A percentile compares a stretch with the other conserved stretches of the same genome.
These are phyloP conservation scores for Allantophomopsis cytisporea DNA, from an alignment of 2,329 filamentous ascomycete species.

Conservation along the genomic window DNA sequence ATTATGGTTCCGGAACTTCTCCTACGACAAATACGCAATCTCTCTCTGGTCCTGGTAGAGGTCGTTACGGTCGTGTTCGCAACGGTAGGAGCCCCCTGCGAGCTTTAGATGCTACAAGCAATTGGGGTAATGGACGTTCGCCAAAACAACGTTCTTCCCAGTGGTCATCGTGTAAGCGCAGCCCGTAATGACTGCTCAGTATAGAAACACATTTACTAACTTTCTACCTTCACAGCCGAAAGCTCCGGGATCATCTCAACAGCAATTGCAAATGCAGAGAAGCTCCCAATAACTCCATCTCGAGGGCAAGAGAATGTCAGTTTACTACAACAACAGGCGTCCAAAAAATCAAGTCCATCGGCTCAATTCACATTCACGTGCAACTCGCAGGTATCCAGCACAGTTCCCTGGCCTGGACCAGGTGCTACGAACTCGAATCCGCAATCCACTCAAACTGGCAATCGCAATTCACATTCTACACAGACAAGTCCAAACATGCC, in stretches of 20 bases:
- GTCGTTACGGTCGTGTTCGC: constrained; percentile 59
- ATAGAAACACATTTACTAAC: too few relatives aligned
- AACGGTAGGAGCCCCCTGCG: constrained; percentile 50
- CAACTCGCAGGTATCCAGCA: constrained; percentile 74
- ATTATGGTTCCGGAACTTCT: constrained; percentile 40
- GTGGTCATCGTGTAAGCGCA: constrained; percentile 16
- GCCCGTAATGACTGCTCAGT: too few relatives aligned
- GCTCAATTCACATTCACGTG: constrained; percentile 96
- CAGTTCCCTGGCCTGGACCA: constrained; percentile 58
- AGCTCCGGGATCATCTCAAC: constrained; percentile 72
- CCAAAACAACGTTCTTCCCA: constrained; percentile 17
- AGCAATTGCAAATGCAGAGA: constrained; percentile 81
- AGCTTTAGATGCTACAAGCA: constrained; percentile 35
- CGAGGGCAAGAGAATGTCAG: constrained; percentile 68
- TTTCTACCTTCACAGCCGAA: constrained; percentile 28
- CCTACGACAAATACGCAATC: constrained; percentile 40
- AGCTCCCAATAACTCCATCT: constrained; percentile 39
- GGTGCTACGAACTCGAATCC: constrained; percentile 8
- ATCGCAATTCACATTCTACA: constrained; percentile 13
- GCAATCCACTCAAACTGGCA: too few relatives aligned
- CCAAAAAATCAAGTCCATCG: constrained; percentile 49
- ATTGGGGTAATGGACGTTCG: constrained; percentile 18
- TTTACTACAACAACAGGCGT: constrained; percentile 57
- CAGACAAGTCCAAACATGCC: constrained; percentile 17
- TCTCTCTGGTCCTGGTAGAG: constrained; percentile 74